phyloP scores from a whole-genome alignment of 805 yeast genomes.

The Candida parachauliodes region DNA sequence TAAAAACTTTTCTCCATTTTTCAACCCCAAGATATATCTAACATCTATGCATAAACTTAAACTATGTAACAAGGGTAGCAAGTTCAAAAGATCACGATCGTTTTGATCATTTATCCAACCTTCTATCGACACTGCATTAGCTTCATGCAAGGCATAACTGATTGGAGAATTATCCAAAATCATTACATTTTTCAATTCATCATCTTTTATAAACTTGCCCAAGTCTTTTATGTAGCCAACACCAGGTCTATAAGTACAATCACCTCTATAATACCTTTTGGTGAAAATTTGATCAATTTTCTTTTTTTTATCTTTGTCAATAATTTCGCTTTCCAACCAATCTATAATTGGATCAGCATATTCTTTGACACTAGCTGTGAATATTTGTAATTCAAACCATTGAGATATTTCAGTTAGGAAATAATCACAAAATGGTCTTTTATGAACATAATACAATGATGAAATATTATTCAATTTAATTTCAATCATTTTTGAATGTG shows the following conservation, averaged over 20 bases:
- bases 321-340: constrained; percentile 69
- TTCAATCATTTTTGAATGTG: constrained; percentile 71
- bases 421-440: constrained; percentile 86
- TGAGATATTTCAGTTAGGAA: constrained; percentile 72
- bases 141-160: constrained; percentile 77
- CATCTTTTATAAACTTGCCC: constrained; percentile 53
- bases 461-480: constrained; percentile 66
- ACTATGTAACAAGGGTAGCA: constrained; percentile 76
- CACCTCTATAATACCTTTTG: constrained; percentile 69
- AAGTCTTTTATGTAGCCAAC: constrained; percentile 71
- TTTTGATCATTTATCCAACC: constrained; percentile 98
- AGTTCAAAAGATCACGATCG: constrained; percentile 75
- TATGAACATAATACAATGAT: constrained; percentile 83
- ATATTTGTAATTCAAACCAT: constrained; percentile 88
- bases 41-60: constrained; percentile 83
- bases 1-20: constrained; percentile 66
- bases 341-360: constrained; percentile 97
- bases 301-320: constrained; percentile 12
- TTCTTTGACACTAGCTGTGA: constrained; percentile 91
- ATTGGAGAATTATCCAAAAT: constrained; percentile 93
- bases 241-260: constrained; percentile 74
- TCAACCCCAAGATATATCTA: constrained; percentile 68
- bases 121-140: constrained; percentile 88
- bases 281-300: constrained; percentile 26
- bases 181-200: constrained; percentile 64